A percentile compares a stretch with the other conserved stretches of the same genome.
Evolutionary conservation across 768 basidiomycete species (phyloP).

Genomic region (Pulveroboletus sp.): DNA sequence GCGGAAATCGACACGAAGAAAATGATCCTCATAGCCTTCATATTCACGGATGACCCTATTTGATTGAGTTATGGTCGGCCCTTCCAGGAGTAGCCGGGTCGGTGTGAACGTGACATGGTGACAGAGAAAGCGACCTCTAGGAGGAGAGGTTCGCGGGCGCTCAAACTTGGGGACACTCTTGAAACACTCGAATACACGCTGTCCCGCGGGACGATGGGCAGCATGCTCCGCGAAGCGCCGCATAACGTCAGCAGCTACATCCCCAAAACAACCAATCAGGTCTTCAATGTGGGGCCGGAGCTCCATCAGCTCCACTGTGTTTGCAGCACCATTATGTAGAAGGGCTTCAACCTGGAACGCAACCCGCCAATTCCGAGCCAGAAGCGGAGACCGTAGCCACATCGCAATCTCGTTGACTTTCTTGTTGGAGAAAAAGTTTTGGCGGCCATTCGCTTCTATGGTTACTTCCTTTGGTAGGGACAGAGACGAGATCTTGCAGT

Average conservation of each 20-base stretch:
- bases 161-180: slow-evolving; percentile 27
- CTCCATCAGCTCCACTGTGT: slow-evolving; percentile 50
- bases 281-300: slow-evolving; percentile 42
- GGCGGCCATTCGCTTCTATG: slow-evolving; percentile 45
- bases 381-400: slow-evolving; percentile 41
- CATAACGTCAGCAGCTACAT: slow-evolving; percentile 45
- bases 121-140: slow-evolving; percentile 51
- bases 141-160: slow-evolving; percentile 19
- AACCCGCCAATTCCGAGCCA: slow-evolving; percentile 45
- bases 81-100: slow-evolving; percentile 68
- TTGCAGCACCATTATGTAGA: slow-evolving; percentile 56
- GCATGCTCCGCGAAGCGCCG: slow-evolving; percentile 51
- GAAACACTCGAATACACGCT: slow-evolving; percentile 44
- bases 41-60: slow-evolving; percentile 78
- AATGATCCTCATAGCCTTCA: slow-evolving; percentile 54
- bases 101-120: slow-evolving; percentile 76
- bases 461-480: slow-evolving; percentile 30
- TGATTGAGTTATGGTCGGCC: slow-evolving; percentile 69
- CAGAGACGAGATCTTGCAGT: slow-evolving; percentile 50
- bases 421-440: slow-evolving; percentile 47
- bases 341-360: slow-evolving; percentile 77
- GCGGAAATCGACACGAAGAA: slow-evolving; percentile 79
- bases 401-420: slow-evolving; percentile 42
- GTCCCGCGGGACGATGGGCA: slow-evolving; percentile 39
- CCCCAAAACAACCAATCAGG: slow-evolving; percentile 33